phyloP scores from a whole-genome alignment of 2,329 filamentous ascomycete species.

The Venturia effusa region DNA sequence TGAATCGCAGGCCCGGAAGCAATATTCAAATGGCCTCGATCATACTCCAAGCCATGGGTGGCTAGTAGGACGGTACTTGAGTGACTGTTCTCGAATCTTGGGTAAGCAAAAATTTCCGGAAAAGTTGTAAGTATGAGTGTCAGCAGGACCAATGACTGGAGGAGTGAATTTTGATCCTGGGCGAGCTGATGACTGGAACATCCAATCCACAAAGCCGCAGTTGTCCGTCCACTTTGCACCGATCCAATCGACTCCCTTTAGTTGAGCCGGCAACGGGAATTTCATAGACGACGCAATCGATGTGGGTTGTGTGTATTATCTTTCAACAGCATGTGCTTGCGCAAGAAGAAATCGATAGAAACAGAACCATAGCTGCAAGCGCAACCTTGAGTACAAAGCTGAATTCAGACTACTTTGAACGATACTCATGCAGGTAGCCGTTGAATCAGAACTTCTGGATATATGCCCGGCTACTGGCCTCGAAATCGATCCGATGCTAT shows the following conservation, averaged over 20 bases:
- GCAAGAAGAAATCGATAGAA: too few relatives aligned
- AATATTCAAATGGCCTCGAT: slow-evolving; percentile 23
- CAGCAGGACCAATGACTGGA: not conserved
- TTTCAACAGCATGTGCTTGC: too few relatives aligned
- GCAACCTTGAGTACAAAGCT: too few relatives aligned
- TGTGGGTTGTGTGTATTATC: not conserved
- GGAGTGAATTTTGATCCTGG: not conserved
- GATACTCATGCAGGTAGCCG: too few relatives aligned
- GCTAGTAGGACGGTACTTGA: not conserved
- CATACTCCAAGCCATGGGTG: not conserved
- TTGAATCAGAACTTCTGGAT: too few relatives aligned
- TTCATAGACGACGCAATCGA: slow-evolving; percentile 1
- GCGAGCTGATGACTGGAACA: not conserved
- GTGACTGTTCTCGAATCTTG: not conserved
- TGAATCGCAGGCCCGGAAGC: slow-evolving; percentile 19
- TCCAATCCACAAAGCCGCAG: not conserved
- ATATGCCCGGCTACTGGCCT: too few relatives aligned
- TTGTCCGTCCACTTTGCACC: slow-evolving; percentile 2
- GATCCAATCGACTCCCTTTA: not conserved
- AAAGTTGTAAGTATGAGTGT: not conserved
- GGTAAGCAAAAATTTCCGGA: slow-evolving; percentile 1
- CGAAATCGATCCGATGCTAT: too few relatives aligned
- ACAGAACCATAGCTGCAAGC: too few relatives aligned
- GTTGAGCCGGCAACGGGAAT: not conserved
- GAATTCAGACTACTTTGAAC: too few relatives aligned